Evolutionary conservation across 371 early-diverging fungal species (phyloP).

Genomic region (Dichotomocladium elegans): DNA sequence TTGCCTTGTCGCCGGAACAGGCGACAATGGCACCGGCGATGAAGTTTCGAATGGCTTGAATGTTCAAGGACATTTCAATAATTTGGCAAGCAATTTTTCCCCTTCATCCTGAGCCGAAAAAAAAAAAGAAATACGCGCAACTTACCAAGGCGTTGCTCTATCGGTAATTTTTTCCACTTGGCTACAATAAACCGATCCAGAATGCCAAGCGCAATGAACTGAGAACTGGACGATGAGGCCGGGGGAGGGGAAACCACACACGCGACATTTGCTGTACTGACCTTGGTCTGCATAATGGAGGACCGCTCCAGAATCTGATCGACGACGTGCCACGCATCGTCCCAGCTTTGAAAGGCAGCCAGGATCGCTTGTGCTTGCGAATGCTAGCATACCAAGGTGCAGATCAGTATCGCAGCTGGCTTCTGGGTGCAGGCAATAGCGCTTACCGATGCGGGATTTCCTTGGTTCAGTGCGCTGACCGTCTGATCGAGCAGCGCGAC

Average conservation of each 20-base stretch:
- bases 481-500: neutral
- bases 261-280: conserved; percentile 18
- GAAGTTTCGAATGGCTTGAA: conserved; percentile 70
- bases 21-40: conserved; percentile 75
- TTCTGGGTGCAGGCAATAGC: neutral
- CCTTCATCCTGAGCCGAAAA: too few relatives aligned
- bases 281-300: conserved; percentile 73
- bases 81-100: neutral
- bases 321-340: conserved; percentile 89
- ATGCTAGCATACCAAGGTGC: conserved; percentile 50
- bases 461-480: neutral
- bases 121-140: too few relatives aligned
- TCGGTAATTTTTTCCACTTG: conserved; percentile 88
- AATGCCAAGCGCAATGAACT: conserved; percentile 88
- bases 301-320: conserved; percentile 86
- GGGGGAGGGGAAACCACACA: neutral
- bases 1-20: conserved; percentile 64
- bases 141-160: conserved; percentile 77
- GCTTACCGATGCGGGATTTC: neutral
- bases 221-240: neutral
- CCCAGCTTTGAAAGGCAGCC: conserved; percentile 87
- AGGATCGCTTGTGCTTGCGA: conserved; percentile 64
- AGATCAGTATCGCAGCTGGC: neutral
- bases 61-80: conserved; percentile 31
- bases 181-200: conserved; percentile 90